These are phyloP conservation scores for Lophiostoma macrostomum DNA, from an alignment of 495 filamentous ascomycete species.

Conservation along the genomic window DNA sequence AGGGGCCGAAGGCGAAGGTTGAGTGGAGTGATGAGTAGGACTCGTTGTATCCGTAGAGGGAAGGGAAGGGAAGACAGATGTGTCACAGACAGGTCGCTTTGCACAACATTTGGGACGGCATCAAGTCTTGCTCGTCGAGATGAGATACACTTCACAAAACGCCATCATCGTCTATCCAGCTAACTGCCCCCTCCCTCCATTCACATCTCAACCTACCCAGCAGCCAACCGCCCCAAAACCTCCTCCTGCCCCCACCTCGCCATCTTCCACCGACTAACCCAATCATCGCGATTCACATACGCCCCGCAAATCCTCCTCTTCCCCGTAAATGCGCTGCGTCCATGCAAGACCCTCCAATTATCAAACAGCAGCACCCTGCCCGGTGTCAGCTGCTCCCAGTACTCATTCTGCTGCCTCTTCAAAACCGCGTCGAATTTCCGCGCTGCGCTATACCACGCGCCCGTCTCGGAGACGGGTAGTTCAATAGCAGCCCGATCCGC, in stretches of 20 bases:
- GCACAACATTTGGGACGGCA: no score
- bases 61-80: not conserved
- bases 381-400: constrained; percentile 74
- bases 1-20: constrained; percentile 90
- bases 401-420: constrained; percentile 50
- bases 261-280: constrained; percentile 70
- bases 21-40: constrained; percentile 80
- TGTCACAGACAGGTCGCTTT: no score
- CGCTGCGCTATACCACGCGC: constrained; percentile 74
- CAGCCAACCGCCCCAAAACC: constrained; percentile 44
- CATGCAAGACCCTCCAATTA: constrained; percentile 93
- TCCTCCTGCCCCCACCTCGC: constrained; percentile 60
- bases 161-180: no score
- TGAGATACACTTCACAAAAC: no score
- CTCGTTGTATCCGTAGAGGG: not conserved
- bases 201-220: no score
- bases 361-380: constrained; percentile 88
- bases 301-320: constrained; percentile 84
- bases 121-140: no score
- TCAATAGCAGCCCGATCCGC: constrained; percentile 70
- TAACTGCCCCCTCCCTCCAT: no score
- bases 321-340: constrained; percentile 74
- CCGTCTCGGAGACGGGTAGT: constrained; percentile 39
- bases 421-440: constrained; percentile 41
- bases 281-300: constrained; percentile 88